Conservation (phyloP, 1,139 yeast species). For the Geotrichum australiense region DNA sequence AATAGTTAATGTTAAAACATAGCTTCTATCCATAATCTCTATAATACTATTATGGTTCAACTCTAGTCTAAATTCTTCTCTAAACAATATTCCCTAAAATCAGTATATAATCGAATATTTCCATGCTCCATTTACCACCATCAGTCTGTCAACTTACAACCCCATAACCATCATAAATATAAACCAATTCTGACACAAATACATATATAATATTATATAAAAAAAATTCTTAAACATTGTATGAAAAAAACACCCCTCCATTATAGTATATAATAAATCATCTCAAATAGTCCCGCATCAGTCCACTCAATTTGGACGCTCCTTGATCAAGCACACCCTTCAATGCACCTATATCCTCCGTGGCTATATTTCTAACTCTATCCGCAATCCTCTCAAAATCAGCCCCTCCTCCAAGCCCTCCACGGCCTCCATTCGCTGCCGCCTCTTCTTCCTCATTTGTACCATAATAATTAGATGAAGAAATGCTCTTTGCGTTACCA, state of each 20-base stretch:
- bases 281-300: constrained; percentile 75
- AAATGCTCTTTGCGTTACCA: constrained; percentile 81
- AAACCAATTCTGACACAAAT: neutral
- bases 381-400: constrained; percentile 58
- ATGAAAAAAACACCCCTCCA: neutral
- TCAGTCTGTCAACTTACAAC: no score
- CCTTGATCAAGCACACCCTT: constrained; percentile 95
- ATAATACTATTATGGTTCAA: no score
- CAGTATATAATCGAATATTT: no score
- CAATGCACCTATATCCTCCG: constrained; percentile 79
- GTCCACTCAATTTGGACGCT: constrained; percentile 77
- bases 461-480: constrained; percentile 89
- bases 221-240: neutral
- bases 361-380: constrained; percentile 64
- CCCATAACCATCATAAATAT: no score
- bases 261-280: constrained; percentile 23
- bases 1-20: no score
- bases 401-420: constrained; percentile 28
- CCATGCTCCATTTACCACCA: no score
- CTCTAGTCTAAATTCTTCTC: no score
- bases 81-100: no score
- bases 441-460: constrained; percentile 55
- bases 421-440: constrained; percentile 29
- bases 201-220: neutral
- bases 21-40: no score